Base-by-base conservation (phyloP, 805 yeast species). In the Cyberlindnera maclurae region DNA sequence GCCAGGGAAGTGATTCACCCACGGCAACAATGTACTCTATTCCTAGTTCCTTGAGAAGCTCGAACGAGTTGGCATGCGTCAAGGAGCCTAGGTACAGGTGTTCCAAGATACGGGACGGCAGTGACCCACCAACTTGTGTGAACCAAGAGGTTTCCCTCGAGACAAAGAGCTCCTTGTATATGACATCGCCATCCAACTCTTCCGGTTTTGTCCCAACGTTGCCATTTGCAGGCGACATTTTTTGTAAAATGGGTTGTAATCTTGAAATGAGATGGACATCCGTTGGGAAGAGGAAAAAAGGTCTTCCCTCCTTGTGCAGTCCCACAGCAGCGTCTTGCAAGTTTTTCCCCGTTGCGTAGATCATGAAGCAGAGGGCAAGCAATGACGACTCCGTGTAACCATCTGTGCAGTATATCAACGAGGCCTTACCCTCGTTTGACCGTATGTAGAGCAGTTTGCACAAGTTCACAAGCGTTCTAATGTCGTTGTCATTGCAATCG, bases 351-450 rank as follows among this genome's bases (percentile, higher is more conserved):
- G 79, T 72, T 2, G 84, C 58, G 59, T 81, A 90, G 41, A 90
- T 82, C 41, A 82, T 48, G 50, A 74, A 89, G 40, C 88, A 73
- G 27, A 86, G 63, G 1, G 77, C 73, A 29, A 89, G 59, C n/a
- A 90, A 67, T 5, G 95, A 77, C 37, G 89, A 82, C 54, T 88
- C 96, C 0, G 96, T 86, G 59, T 89, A 90, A 0, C 97, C 97
- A 60, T 90, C 96, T 2, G 84, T 74, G 53, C 96, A 87, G 55
- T 77, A 81, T 9, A 89, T 64, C 43, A 89, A 66, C 0, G 77
- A 63, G 3, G 65, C 59, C 3, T 46, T 44, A 15, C 54, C 45
- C 33, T 41, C 33, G 2, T 58, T 42, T 11, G 62, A 62, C 26
- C 58, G 63, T 29, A 67, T 60, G 43, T 77, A 78, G 13, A 88